These are phyloP conservation scores for Sclerotinia sclerotiorum DNA, from an alignment of 2,329 filamentous ascomycete genomes.

Conservation along the genomic window DNA sequence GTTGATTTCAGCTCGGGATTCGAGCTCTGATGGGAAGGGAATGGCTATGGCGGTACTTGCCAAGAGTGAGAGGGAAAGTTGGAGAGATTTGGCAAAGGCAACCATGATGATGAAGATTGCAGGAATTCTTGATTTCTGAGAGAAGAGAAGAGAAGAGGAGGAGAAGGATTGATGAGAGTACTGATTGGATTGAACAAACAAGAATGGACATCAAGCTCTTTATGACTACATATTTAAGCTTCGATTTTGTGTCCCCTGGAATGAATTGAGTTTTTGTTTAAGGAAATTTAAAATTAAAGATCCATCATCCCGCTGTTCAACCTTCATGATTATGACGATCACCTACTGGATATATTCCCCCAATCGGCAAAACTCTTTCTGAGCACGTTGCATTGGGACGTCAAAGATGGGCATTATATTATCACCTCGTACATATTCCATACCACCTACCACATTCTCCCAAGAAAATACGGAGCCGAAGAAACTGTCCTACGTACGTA, in stretches of 20 bases:
- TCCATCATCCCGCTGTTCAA: background rate
- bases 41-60: constrained; percentile 25
- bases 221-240: background rate
- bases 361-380: background rate
- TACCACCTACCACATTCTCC: background rate
- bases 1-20: constrained; percentile 46
- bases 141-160: background rate
- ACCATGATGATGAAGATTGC: constrained; percentile 27
- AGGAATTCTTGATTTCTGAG: background rate
- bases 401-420: background rate
- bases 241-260: background rate
- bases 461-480: background rate
- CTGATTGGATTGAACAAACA: background rate
- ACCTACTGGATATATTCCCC: background rate
- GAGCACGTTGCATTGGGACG: background rate
- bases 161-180: background rate
- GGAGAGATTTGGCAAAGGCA: constrained; percentile 27
- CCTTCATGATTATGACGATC: background rate
- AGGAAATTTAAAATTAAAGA: background rate
- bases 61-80: constrained; percentile 27
- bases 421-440: background rate
- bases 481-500: background rate
- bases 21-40: constrained; percentile 30
- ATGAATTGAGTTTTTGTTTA: background rate
- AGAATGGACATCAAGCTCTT: background rate